Percentiles rank a stretch among this genome's conserved stretches.
Conservation (phyloP, 1,139 yeast species). For the Scheffersomyces titani region DNA sequence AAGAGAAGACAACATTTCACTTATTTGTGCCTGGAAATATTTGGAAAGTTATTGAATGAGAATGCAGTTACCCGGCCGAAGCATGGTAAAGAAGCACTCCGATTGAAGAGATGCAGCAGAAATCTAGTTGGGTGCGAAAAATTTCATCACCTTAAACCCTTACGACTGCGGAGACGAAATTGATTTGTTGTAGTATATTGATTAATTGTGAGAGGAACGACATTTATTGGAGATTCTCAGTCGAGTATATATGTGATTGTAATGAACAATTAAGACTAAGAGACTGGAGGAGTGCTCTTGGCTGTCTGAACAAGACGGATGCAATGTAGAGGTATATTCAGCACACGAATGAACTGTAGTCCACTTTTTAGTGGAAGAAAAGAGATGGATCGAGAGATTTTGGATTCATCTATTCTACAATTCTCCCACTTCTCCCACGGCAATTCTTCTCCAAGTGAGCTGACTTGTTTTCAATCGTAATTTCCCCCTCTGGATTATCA, state of each 20-base stretch:
- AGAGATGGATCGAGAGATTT: neutral
- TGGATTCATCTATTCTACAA: no score
- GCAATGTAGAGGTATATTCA: no score
- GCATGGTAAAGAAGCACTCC: neutral
- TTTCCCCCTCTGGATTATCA: neutral
- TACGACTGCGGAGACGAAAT: no score
- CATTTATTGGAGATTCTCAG: no score
- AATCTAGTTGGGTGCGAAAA: neutral
- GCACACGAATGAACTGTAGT: neutral
- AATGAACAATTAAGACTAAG: no score
- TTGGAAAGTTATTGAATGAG: neutral
- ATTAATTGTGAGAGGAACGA: no score
- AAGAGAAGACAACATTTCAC: neutral
- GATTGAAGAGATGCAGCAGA: no score
- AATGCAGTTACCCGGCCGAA: neutral
- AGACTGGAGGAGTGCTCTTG: no score
- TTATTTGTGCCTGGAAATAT: neutral
- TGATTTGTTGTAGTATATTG: no score
- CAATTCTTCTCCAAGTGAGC: neutral
- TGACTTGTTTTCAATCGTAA: neutral
- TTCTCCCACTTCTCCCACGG: neutral
- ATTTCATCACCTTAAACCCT: neutral
- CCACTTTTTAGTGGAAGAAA: neutral
- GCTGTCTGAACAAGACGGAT: no score
- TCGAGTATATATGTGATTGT: no score